phyloP scores from a whole-genome alignment of 306 rosid genomes.

The Glycine tomentella region DNA sequence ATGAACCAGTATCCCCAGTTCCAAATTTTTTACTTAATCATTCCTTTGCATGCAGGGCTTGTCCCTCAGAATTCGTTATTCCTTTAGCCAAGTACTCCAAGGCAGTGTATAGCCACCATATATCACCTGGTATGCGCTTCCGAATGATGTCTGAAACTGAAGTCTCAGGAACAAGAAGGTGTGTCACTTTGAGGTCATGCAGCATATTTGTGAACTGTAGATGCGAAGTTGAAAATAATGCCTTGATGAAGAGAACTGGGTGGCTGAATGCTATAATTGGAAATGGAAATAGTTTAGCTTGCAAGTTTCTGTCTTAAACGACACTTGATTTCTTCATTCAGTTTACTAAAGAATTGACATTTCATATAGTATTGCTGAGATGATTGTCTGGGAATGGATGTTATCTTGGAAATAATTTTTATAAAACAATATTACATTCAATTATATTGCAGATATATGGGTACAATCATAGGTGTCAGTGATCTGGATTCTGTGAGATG shows the following conservation, averaged over 20 bases:
- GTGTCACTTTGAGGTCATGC: constrained; percentile 19
- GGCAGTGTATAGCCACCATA: constrained; percentile 72
- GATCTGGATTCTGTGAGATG: constrained; percentile 82
- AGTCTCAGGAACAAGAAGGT: constrained; percentile 83
- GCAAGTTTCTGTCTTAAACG: neutral
- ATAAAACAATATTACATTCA: neutral
- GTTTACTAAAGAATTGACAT: neutral
- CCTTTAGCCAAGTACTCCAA: constrained; percentile 68
- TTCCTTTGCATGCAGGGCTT: constrained; percentile 64
- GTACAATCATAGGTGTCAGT: constrained; percentile 76
- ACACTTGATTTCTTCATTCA: neutral
- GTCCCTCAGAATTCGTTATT: constrained; percentile 66
- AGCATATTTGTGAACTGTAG: neutral
- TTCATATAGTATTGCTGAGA: constrained; percentile 2
- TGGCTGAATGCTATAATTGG: constrained; percentile 8
- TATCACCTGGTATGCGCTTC: constrained; percentile 83
- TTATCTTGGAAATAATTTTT: constrained; percentile 14
- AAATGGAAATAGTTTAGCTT: constrained; percentile 9
- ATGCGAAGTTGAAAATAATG: neutral
- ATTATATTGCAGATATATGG: constrained; percentile 72
- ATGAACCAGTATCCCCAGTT: constrained; percentile 9
- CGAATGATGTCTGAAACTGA: constrained; percentile 58
- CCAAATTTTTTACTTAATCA: neutral
- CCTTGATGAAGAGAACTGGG: neutral
- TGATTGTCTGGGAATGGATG: neutral